A percentile compares a stretch with the other conserved stretches of the same genome.
Evolutionary conservation across 1,284 basidiomycete genomes (phyloP).

Genomic region (Serendipita sp.): DNA sequence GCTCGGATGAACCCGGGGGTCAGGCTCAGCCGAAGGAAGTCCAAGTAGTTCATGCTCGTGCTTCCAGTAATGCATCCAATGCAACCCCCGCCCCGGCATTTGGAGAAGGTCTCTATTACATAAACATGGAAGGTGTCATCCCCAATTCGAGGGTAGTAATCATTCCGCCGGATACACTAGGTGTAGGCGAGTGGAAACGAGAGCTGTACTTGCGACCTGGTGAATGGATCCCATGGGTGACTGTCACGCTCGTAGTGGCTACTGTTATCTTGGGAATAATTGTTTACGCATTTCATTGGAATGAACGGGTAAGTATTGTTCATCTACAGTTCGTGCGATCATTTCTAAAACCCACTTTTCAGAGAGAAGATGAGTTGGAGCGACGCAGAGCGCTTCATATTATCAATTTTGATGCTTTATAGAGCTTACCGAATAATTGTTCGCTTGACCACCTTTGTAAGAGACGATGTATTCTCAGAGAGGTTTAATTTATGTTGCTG

Average conservation of each 20-base stretch:
- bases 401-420: conserved; percentile 94
- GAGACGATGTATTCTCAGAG: too few species aligned
- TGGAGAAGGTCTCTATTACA: conserved; percentile 36
- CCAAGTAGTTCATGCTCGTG: background rate
- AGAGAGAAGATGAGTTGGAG: conserved; percentile 89
- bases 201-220: conserved; percentile 89
- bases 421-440: conserved; percentile 12
- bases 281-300: conserved; percentile 77
- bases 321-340: background rate
- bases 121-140: conserved; percentile 91
- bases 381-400: conserved; percentile 75
- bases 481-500: too few species aligned
- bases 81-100: background rate
- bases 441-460: background rate
- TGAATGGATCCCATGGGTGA: conserved; percentile 97
- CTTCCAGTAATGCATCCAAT: background rate
- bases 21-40: background rate
- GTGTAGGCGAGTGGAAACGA: conserved; percentile 58
- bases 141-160: conserved; percentile 98
- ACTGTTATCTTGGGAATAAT: conserved; percentile 66
- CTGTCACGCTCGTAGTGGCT: conserved; percentile 64
- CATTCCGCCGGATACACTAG: conserved; percentile 47
- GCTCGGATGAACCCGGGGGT: conserved; percentile 19
- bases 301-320: conserved; percentile 60
- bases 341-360: conserved; percentile 12